Evolutionary conservation across 257 asterid genomes (phyloP), one percentile per base, ranked within the genome.

Genomic region (Jaltomata sinuosa): DNA sequence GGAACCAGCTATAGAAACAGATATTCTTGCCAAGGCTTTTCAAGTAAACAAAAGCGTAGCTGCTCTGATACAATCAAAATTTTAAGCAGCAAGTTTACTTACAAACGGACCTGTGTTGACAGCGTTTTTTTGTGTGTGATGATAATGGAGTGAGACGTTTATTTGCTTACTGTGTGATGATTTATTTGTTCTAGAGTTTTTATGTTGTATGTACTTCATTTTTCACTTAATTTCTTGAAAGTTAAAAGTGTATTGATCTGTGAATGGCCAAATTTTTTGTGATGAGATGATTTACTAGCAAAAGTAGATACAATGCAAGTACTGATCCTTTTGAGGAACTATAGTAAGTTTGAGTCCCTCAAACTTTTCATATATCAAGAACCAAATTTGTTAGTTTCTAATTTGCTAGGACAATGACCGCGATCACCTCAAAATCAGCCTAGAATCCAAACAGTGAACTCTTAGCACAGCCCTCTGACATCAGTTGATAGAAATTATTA

Each of bases 1-100:
- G 0, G 74, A 81, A 14, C 84, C 84, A 18, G 29, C 71, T 62
- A 25, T 81, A 15, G 61, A 21, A 18, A 27, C 59, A 15, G 78
- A 81, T 81, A 4, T 81, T 55, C 84, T 62, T 25, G 84, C 77
- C 47, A 81, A 81, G 6, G 47, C 78, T 59, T 81, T 81, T 61
- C 84, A 81, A 81, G 78, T 42, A 6, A 78, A 81, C 42, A 7
- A 6, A 16, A 61, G 47, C 4, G 1, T 81, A 8, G 78, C 1
- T 8, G 47, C 71, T 59, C 61, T 8, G 29, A 45, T 81, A 4
- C 77, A 81, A 59, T 22, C 76, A 38, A 81, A 81, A 59, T 25
- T 59, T 25, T 81, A 81, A 65, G 27, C 80, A 45, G 80, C 59
- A 45, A 74, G 57, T 1, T 1, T 42, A 42, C 80, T n/a, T 72